A percentile compares a stretch with the other conserved stretches of the same genome.
phyloP scores from a whole-genome alignment of 1,284 basidiomycete species.

The Cryptococcus sp. region DNA sequence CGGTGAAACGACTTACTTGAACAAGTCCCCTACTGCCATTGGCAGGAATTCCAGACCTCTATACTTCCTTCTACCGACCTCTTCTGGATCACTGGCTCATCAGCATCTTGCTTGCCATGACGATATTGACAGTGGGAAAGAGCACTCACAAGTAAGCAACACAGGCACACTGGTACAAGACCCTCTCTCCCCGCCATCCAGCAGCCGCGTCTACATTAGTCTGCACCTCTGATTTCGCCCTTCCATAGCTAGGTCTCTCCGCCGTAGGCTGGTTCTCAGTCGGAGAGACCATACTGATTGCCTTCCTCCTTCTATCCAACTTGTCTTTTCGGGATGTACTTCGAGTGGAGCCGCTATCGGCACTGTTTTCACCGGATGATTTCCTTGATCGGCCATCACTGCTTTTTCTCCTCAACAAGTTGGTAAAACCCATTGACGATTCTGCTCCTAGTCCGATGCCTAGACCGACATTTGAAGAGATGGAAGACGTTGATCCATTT shows the following conservation, averaged over 20 bases:
- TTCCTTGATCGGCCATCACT: background rate
- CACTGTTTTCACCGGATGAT: background rate
- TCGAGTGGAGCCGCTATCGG: too few species aligned
- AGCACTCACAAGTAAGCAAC: constrained; percentile 43
- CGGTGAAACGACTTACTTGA: constrained; percentile 33
- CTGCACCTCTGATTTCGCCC: background rate
- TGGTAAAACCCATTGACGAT: background rate
- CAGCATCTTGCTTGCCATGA: background rate
- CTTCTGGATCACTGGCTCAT: constrained; percentile 21
- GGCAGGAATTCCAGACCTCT: constrained; percentile 39
- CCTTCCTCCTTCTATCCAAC: background rate
- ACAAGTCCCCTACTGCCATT: constrained; percentile 37
- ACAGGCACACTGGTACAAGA: constrained; percentile 44
- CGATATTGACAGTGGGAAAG: background rate
- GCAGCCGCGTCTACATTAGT: constrained; percentile 27
- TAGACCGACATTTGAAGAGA: background rate
- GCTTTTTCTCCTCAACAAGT: background rate
- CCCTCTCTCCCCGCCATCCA: constrained; percentile 34
- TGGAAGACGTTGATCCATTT: background rate
- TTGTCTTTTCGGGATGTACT: background rate
- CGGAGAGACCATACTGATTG: background rate
- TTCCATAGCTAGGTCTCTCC: background rate
- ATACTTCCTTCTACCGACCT: constrained; percentile 31
- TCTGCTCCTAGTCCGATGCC: background rate
- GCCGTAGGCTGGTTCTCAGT: background rate